phyloP scores from a whole-genome alignment of 495 filamentous ascomycete species.

The Podospora bellae-mahoneyi region DNA sequence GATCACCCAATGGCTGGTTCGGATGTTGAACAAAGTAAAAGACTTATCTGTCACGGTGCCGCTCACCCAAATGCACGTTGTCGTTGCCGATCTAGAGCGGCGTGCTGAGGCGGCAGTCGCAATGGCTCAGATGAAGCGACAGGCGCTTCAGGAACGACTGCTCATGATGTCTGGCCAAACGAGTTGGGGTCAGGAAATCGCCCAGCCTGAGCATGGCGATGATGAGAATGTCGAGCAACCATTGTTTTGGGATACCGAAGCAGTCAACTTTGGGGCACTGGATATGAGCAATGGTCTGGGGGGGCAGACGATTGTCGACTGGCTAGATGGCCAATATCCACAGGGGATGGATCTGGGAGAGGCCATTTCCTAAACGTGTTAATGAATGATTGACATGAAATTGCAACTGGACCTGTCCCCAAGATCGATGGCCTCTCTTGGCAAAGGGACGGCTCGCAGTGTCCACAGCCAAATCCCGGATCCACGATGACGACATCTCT shows the following conservation, averaged over 20 bases:
- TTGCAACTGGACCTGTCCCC: not conserved
- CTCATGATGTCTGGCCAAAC: not conserved
- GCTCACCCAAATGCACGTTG: constrained; percentile 21
- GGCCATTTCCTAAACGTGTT: not conserved
- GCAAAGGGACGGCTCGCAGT: not conserved
- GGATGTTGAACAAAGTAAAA: constrained; percentile 25
- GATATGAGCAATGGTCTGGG: not conserved
- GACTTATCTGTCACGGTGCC: constrained; percentile 20
- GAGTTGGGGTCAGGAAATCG: not conserved
- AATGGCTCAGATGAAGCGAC: constrained; percentile 6
- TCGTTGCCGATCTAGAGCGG: constrained; percentile 22
- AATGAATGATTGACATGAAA: too few species aligned
- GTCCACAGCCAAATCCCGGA: not conserved
- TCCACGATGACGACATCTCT: not conserved
- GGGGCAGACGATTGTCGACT: not conserved
- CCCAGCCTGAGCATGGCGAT: not conserved
- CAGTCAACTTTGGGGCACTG: not conserved
- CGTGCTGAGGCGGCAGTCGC: constrained; percentile 21
- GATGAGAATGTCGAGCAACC: not conserved
- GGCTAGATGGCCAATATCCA: not conserved
- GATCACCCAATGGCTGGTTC: constrained; percentile 19
- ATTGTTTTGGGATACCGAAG: not conserved
- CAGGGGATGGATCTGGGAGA: not conserved
- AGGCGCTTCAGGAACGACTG: not conserved
- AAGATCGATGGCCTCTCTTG: not conserved